Conservation (phyloP, 2,329 filamentous ascomycete species). For the Venturia aucupariae region DNA sequence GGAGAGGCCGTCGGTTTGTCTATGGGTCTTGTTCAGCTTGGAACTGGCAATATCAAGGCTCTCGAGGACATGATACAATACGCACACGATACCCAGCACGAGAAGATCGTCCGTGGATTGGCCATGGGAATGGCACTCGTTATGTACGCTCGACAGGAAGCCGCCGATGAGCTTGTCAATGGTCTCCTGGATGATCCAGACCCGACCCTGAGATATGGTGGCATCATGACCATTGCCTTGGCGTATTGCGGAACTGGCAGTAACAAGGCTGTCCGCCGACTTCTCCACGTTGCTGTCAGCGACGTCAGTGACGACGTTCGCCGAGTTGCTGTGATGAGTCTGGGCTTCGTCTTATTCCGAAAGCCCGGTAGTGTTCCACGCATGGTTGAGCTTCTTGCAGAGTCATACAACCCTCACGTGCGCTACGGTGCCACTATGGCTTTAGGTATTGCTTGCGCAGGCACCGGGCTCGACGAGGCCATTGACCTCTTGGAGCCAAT, state of each 20-base stretch:
- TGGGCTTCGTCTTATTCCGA: constrained; percentile 96
- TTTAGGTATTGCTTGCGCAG: constrained; percentile 93
- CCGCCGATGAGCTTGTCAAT: constrained; percentile 88
- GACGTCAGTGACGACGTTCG: constrained; percentile 98
- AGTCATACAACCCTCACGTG: constrained; percentile 98
- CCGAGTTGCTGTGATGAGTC: constrained; percentile 89
- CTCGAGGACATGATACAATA: constrained; percentile 97
- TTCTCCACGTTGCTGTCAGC: constrained; percentile 92
- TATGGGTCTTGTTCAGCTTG: constrained; percentile 97
- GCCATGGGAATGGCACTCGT: constrained; percentile 96
- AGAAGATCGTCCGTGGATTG: constrained; percentile 95
- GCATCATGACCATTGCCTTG: constrained; percentile 96
- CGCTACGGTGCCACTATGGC: constrained; percentile 98
- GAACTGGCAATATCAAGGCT: constrained; percentile 89
- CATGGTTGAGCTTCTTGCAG: constrained; percentile 96
- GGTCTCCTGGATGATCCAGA: constrained; percentile 89
- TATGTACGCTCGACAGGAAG: constrained; percentile 95
- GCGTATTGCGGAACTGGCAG: constrained; percentile 96
- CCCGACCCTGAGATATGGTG: constrained; percentile 86
- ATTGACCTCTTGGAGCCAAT: constrained; percentile 96
- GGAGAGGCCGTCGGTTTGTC: constrained; percentile 91
- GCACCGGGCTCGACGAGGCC: constrained; percentile 89
- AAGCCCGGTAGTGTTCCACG: constrained; percentile 95
- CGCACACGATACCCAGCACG: constrained; percentile 93
- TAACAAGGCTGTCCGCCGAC: constrained; percentile 95